Conservation (phyloP, 306 rosid species). For the Sindora glabra region DNA sequence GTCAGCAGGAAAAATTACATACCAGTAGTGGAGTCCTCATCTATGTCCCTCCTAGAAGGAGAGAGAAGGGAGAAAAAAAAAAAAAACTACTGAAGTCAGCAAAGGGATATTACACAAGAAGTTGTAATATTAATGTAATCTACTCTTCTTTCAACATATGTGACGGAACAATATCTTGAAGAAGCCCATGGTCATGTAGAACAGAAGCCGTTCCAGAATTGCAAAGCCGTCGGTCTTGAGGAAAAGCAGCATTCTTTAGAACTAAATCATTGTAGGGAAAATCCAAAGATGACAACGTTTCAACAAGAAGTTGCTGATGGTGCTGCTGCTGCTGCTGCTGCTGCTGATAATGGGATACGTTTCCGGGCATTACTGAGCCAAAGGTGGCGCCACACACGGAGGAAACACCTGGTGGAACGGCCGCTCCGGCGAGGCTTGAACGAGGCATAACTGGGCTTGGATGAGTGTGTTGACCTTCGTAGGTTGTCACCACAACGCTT, state of each 20-base stretch:
- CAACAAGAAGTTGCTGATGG: conserved; percentile 22
- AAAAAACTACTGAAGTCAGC: no score
- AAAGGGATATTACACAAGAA: conserved; percentile 20
- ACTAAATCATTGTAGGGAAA: conserved; percentile 11
- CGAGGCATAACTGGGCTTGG: conserved; percentile 67
- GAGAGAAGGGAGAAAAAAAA: no score
- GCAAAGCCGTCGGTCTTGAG: conserved; percentile 44
- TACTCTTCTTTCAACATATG: conserved; percentile 53
- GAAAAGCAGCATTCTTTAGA: conserved; percentile 4
- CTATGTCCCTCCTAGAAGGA: conserved; percentile 19
- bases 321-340: conserved; percentile 17
- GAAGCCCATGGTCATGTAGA: conserved; percentile 53
- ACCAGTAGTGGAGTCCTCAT: conserved; percentile 20
- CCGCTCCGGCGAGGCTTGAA: conserved; percentile 23
- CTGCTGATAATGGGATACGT: conserved; percentile 18
- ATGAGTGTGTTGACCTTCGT: conserved; percentile 89
- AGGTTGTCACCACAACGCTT: conserved; percentile 73
- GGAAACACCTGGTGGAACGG: not conserved
- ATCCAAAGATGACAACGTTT: conserved; percentile 25
- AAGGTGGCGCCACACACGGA: conserved; percentile 13
- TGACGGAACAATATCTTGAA: conserved; percentile 65
- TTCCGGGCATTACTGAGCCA: conserved; percentile 19
- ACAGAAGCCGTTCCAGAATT: conserved; percentile 19
- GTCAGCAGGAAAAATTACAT: conserved; percentile 38
- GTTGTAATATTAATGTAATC: conserved; percentile 7